phyloP scores from a whole-genome alignment of 2,329 filamentous ascomycete genomes.

The Penicillium nordicum region DNA sequence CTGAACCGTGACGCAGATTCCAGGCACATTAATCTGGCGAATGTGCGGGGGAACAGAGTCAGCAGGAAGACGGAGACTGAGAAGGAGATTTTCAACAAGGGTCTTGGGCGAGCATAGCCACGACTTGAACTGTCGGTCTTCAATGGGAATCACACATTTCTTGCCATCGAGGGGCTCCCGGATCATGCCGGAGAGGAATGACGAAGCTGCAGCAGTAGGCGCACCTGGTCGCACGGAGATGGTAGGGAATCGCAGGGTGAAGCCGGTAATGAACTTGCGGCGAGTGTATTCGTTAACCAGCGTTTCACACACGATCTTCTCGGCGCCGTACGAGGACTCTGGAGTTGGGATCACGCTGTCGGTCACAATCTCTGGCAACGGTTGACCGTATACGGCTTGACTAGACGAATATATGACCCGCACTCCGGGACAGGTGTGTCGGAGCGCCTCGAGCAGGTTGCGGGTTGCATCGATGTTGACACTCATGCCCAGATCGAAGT shows the following conservation, averaged over 20 bases:
- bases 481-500: slow-evolving; percentile 57
- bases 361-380: slow-evolving; percentile 52
- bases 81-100: slow-evolving; percentile 53
- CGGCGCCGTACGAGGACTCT: slow-evolving; percentile 60
- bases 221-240: slow-evolving; percentile 60
- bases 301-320: slow-evolving; percentile 61
- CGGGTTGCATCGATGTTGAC: slow-evolving; percentile 62
- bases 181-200: slow-evolving; percentile 62
- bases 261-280: slow-evolving; percentile 56
- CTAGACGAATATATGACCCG: slow-evolving; percentile 61
- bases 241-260: slow-evolving; percentile 59
- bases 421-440: slow-evolving; percentile 50
- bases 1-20: slow-evolving; percentile 51
- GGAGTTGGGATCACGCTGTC: slow-evolving; percentile 56
- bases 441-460: slow-evolving; percentile 52
- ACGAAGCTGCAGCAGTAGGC: slow-evolving; percentile 60
- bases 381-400: slow-evolving; percentile 61
- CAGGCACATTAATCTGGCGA: slow-evolving; percentile 58
- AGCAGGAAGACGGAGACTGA: slow-evolving; percentile 45
- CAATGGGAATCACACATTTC: slow-evolving; percentile 52
- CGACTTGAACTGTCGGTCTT: slow-evolving; percentile 50
- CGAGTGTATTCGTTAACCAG: slow-evolving; percentile 63
- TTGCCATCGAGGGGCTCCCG: slow-evolving; percentile 59
- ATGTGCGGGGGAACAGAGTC: slow-evolving; percentile 44
- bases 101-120: slow-evolving; percentile 55